phyloP scores from a whole-genome alignment of 805 yeast species.

The Zygosaccharomyces kombuchaensis region DNA sequence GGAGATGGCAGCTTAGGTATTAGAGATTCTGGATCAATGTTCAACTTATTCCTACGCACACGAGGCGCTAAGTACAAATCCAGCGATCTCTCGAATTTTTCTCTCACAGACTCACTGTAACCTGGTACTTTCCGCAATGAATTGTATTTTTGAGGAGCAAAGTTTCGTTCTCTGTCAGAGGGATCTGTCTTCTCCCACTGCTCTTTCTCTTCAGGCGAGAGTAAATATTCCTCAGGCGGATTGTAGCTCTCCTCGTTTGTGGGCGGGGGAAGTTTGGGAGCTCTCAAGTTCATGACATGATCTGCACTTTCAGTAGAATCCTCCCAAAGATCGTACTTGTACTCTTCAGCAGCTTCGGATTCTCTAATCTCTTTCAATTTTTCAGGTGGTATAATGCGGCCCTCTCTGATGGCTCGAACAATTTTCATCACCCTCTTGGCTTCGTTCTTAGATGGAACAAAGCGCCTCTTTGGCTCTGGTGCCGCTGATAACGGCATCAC shows the following conservation, averaged over 20 bases:
- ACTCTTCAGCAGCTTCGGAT: constrained; percentile 49
- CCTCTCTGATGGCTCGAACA: constrained; percentile 94
- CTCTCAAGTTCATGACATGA: constrained; percentile 87
- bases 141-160: constrained; percentile 73
- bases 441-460: constrained; percentile 94
- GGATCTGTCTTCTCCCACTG: constrained; percentile 69
- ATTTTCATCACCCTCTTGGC: constrained; percentile 95
- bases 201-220: constrained; percentile 70
- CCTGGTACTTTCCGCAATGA: constrained; percentile 93
- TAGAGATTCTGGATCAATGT: constrained; percentile 92
- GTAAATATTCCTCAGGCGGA: constrained; percentile 93
- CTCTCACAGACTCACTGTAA: constrained; percentile 78
- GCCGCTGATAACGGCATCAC: constrained; percentile 87
- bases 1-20: constrained; percentile 97
- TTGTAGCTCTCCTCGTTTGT: constrained; percentile 94
- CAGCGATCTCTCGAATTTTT: constrained; percentile 87
- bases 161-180: constrained; percentile 71
- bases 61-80: constrained; percentile 96
- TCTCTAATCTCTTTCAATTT: constrained; percentile 47
- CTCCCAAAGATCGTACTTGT: constrained; percentile 80
- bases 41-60: constrained; percentile 81
- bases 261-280: constrained; percentile 95
- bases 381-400: constrained; percentile 79
- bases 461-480: constrained; percentile 97
- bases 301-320: constrained; percentile 57